Evolutionary conservation across 2,329 filamentous ascomycete genomes (phyloP), one percentile per base, ranked within the genome.

Genomic region (Sporothrix brasiliensis): DNA sequence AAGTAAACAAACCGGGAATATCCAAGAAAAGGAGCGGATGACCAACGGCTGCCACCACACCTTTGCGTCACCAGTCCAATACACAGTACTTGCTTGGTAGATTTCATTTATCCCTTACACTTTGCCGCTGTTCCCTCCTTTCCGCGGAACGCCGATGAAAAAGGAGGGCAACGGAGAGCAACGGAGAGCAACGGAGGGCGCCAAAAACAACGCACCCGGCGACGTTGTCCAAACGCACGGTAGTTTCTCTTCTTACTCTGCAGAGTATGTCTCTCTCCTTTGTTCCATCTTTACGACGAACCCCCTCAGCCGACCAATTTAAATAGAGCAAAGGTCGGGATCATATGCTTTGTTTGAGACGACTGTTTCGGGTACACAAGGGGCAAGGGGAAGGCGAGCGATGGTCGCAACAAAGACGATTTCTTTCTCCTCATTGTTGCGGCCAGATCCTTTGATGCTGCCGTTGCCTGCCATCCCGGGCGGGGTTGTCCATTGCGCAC

Each of bases 1-100:
- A 61, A 69, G 67, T 63, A 60, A 69, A 69, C 67, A 69, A 69
- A 60, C 9, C 49, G 65, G 21, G 4, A 63, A 24, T 16, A 49
- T 10, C 27, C 16, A 61, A 24, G 19, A 47, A 34, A 30, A 19
- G 13, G 2, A 14, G n/a, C 60, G 13, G 49, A 63, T 19, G 44
- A 49, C 41, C 41, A 44, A 16, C 44, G 44, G 41, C 41, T 13
- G 1, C 14, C 39, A 44, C 39, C 58, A 61, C 50, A 44, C 6
- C 14, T 44, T 5, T 44, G 41, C 14, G 3, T 44, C 41, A 9
- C 41, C 0, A 44, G 14, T 44, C 14, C 41, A 14, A 44, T 9
- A 24, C 24, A 24, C 24, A 24, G 24, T 24, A 24, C 1, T 24
- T 24, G 2, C 2, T 24, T 24, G 24, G 41, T 11, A 10, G 7